Evolutionary conservation across 2,329 filamentous ascomycete genomes (phyloP).

Genomic region (Verticillium isaacii): DNA sequence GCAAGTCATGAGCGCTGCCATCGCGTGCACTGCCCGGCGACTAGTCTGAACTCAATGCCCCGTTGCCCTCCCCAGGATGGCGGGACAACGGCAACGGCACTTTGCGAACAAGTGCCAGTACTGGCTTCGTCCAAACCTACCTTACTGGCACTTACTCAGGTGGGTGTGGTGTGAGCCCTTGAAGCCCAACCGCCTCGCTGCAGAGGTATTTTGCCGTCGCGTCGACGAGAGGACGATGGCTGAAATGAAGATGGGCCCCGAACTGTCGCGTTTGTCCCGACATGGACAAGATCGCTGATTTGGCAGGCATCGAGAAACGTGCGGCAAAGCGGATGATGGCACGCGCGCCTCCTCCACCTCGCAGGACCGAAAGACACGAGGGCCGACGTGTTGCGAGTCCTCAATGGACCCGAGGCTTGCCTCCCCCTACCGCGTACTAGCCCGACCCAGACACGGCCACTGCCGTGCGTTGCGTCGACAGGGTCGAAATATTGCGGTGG

Average conservation of each 20-base stretch:
- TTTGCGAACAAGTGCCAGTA: neutral
- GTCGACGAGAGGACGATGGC: neutral
- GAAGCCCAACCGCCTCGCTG: neutral
- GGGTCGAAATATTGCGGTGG: neutral
- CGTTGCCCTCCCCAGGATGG: neutral
- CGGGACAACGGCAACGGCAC: neutral
- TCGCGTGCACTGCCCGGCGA: neutral
- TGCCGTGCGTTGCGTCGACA: neutral
- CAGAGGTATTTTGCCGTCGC: neutral
- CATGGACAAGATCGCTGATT: neutral
- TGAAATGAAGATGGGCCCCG: neutral
- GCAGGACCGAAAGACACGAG: neutral
- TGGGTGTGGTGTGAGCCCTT: neutral
- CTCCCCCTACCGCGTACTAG: neutral
- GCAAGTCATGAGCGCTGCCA: neutral
- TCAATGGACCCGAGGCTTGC: neutral
- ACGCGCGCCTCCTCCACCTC: neutral
- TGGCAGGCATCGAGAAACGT: neutral
- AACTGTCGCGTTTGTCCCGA: neutral
- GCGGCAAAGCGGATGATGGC: neutral
- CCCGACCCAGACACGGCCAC: neutral
- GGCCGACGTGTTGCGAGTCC: neutral
- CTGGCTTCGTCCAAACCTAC: neutral
- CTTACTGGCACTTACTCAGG: neutral
- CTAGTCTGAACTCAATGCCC: neutral